These are phyloP conservation scores for Fraxinus angustifolia DNA, from an alignment of 305 asterid species.

Conservation along the genomic window DNA sequence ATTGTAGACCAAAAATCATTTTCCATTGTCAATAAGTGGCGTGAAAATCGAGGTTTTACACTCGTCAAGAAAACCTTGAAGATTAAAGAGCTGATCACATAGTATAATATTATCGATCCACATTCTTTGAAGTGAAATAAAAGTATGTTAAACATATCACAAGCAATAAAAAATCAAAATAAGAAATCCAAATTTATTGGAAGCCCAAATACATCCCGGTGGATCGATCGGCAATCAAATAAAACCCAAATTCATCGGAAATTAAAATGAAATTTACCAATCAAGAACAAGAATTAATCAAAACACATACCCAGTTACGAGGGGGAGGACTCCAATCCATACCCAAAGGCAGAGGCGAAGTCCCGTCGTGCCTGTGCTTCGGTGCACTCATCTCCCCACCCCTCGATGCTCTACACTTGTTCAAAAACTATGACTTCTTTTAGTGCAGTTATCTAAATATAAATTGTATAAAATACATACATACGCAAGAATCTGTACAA, in stretches of 20 bases:
- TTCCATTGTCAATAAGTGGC: not conserved
- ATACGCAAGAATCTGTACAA: not conserved
- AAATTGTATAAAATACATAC: not conserved
- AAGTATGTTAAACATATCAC: not conserved
- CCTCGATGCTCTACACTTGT: slow-evolving; percentile 26
- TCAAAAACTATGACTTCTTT: not conserved
- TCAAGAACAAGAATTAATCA: not conserved
- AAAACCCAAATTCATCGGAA: not conserved
- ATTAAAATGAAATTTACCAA: not conserved
- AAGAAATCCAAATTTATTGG: slow-evolving; percentile 21
- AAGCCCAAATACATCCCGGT: not conserved
- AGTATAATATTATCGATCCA: not conserved
- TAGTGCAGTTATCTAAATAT: not conserved
- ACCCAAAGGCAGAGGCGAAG: slow-evolving; percentile 98
- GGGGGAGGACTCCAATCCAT: slow-evolving; percentile 99
- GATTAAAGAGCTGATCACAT: slow-evolving; percentile 26
- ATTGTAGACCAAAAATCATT: not conserved
- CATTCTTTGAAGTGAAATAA: not conserved
- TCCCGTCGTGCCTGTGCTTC: slow-evolving; percentile 93
- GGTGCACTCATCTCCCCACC: slow-evolving; percentile 76
- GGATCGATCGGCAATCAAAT: slow-evolving; percentile 5
- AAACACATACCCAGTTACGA: slow-evolving; percentile 63
- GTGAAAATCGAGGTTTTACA: slow-evolving; percentile 1
- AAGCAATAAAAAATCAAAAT: slow-evolving; percentile 17
- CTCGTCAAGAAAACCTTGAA: slow-evolving; percentile 6